Evolutionary conservation across 306 rosid genomes (phyloP).

Genomic region (Sechiopsis laciniata): DNA sequence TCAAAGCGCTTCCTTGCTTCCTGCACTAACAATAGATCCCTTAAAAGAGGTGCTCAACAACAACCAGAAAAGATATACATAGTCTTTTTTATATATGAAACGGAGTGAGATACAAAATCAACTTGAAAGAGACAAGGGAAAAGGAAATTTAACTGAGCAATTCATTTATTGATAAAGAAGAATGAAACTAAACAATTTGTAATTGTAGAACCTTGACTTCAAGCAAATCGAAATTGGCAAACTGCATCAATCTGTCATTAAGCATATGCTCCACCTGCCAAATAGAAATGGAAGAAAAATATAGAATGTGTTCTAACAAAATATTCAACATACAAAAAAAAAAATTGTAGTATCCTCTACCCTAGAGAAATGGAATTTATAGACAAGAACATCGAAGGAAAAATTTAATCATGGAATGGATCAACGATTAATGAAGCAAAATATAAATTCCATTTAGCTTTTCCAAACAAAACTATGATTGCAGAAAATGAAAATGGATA

Average conservation of each 20-base stretch:
- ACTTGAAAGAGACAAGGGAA: not conserved
- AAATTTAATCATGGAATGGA: too few species aligned
- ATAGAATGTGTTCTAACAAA: not conserved
- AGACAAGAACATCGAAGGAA: too few species aligned
- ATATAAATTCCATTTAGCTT: constrained; percentile 10
- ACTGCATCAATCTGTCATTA: constrained; percentile 93
- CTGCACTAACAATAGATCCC: constrained; percentile 56
- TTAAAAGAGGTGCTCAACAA: constrained; percentile 23
- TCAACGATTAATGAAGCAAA: not conserved
- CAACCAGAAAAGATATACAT: not conserved
- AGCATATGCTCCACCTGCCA: constrained; percentile 94
- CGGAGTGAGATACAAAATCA: not conserved
- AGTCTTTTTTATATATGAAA: not conserved
- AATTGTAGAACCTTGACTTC: constrained; percentile 82
- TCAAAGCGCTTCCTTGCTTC: constrained; percentile 96
- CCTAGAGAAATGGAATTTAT: not conserved
- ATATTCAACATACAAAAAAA: not conserved
- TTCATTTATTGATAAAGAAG: not conserved
- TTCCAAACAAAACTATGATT: constrained; percentile 14
- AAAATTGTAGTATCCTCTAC: not conserved
- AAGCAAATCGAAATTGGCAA: constrained; percentile 83
- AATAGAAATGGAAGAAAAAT: constrained; percentile 19
- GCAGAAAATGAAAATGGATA: constrained; percentile 9
- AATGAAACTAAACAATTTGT: constrained; percentile 3
- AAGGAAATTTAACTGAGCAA: too few species aligned